Evolutionary conservation across 192 early-diverging fungal species (phyloP).

Genomic region (Backusella mclennaniae): DNA sequence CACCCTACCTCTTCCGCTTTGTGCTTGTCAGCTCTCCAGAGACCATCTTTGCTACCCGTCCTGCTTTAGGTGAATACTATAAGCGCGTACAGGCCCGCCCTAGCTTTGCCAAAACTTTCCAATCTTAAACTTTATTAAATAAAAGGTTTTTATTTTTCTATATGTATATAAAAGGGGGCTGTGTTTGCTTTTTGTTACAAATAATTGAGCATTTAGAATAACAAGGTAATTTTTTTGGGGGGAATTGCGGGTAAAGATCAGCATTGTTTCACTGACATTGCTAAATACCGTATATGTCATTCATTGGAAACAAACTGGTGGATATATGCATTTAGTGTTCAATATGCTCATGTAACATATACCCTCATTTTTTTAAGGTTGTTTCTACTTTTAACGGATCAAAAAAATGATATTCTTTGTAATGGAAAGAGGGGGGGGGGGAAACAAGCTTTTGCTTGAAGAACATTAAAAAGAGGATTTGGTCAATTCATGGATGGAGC

Average conservation of each 20-base stretch:
- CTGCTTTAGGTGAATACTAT: slow-evolving; percentile 14
- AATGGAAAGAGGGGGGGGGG: too few relatives aligned
- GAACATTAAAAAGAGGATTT: too few relatives aligned
- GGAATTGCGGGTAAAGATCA: not conserved
- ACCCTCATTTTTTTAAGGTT: too few relatives aligned
- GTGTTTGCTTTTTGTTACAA: not conserved
- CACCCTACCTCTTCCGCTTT: slow-evolving; percentile 9
- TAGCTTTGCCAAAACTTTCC: slow-evolving; percentile 11
- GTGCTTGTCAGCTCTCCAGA: not conserved
- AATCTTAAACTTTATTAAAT: not conserved
- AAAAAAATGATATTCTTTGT: too few relatives aligned
- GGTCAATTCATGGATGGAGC: too few relatives aligned
- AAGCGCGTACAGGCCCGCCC: slow-evolving; percentile 1
- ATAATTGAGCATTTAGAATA: not conserved
- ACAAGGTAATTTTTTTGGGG: not conserved
- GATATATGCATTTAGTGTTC: too few relatives aligned
- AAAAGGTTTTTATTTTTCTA: not conserved
- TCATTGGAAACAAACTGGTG: not conserved
- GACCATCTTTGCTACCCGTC: slow-evolving; percentile 6
- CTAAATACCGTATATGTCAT: not conserved
- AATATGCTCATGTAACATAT: not conserved
- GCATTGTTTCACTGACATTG: not conserved
- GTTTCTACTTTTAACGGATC: too few relatives aligned
- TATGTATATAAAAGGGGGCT: not conserved
- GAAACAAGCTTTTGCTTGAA: too few relatives aligned